Evolutionary conservation across 768 basidiomycete genomes (phyloP).

Genomic region (Lanmaoa pseudosensibilis): DNA sequence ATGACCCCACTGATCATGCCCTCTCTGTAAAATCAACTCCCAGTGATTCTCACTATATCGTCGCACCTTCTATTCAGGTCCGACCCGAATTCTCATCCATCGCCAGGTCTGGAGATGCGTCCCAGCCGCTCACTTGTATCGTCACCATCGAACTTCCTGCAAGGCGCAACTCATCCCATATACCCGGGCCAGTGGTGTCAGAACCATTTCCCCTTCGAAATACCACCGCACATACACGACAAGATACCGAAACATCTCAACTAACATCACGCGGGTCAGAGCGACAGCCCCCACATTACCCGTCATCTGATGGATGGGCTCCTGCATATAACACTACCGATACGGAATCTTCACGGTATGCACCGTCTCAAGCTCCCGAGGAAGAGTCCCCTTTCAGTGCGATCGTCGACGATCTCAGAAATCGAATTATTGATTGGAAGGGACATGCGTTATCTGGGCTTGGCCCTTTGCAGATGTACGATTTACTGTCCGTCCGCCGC

Average conservation of each 20-base stretch:
- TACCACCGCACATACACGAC: constrained; percentile 18
- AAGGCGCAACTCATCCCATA: constrained; percentile 52
- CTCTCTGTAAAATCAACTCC: constrained; percentile 49
- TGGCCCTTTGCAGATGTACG: constrained; percentile 89
- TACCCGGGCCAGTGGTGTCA: constrained; percentile 54
- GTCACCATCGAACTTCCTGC: constrained; percentile 90
- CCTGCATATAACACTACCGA: constrained; percentile 33
- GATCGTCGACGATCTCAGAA: constrained; percentile 86
- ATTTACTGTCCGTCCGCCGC: constrained; percentile 83
- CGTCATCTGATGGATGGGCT: constrained; percentile 25
- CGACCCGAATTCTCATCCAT: constrained; percentile 88
- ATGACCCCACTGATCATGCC: constrained; percentile 77
- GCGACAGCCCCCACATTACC: constrained; percentile 15
- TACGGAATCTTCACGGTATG: constrained; percentile 32
- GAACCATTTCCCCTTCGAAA: constrained; percentile 45
- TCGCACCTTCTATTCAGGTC: constrained; percentile 91
- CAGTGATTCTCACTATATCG: constrained; percentile 64
- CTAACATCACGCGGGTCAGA: constrained; percentile 11
- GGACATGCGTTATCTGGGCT: constrained; percentile 89
- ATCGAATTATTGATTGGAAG: constrained; percentile 95
- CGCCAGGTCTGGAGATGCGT: constrained; percentile 63
- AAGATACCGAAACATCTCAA: constrained; percentile 25
- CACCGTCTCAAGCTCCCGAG: constrained; percentile 34
- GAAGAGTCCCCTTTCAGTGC: constrained; percentile 77
- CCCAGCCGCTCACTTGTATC: constrained; percentile 90